phyloP scores from a whole-genome alignment of 176 grass and related monocot species.

The Guadua angustifolia region DNA sequence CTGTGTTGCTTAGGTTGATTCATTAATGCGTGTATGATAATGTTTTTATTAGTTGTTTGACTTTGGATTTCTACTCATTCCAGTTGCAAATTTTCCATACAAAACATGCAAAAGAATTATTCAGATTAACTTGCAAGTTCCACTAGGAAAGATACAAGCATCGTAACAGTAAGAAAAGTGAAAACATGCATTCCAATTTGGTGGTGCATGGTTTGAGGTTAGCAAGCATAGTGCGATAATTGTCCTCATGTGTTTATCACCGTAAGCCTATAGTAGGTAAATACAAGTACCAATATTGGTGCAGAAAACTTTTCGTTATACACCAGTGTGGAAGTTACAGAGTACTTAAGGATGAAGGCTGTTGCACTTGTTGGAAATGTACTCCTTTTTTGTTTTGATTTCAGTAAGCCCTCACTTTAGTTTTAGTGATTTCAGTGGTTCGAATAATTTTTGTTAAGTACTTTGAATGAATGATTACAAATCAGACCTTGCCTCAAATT shows the following conservation, averaged over 20 bases:
- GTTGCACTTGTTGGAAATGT: not conserved
- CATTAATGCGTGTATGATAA: conserved; percentile 1
- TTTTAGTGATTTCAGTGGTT: not conserved
- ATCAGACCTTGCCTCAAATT: not conserved
- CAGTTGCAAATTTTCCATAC: not conserved
- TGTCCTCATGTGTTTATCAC: not conserved
- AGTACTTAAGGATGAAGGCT: not conserved
- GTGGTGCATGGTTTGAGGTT: not conserved
- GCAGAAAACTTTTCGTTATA: not conserved
- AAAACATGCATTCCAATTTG: conserved; percentile 31
- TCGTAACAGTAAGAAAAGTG: not conserved
- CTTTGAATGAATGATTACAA: not conserved
- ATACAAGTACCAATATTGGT: not conserved
- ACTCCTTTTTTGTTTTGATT: not conserved
- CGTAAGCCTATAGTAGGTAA: not conserved
- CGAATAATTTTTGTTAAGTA: conserved; percentile 5
- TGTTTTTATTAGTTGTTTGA: conserved; percentile 19
- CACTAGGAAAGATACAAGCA: conserved; percentile 12
- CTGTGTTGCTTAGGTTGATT: conserved; percentile 22
- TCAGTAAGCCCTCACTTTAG: conserved; percentile 8
- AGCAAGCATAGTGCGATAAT: not conserved
- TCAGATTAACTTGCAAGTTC: conserved; percentile 16
- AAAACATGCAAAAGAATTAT: conserved; percentile 6
- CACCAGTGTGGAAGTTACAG: not conserved
- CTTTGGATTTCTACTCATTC: not conserved